Conservation (phyloP, 2,329 filamentous ascomycete genomes). For the Microdochium nivale region DNA sequence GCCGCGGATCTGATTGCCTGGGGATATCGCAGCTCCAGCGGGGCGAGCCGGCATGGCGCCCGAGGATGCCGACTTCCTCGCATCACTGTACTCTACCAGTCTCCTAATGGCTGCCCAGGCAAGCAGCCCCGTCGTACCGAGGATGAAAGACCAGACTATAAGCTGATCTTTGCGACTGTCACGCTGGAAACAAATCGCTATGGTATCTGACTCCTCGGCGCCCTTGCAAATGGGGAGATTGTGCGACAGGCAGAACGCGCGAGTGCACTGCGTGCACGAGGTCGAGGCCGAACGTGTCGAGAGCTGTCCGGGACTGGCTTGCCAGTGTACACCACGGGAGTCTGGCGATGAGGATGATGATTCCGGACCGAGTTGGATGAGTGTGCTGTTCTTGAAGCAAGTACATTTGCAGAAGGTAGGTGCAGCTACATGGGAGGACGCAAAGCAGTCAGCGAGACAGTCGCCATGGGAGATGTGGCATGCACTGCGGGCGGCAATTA, state of each 20-base stretch:
- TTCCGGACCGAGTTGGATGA: constrained; percentile 48
- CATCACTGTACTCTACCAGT: constrained; percentile 31
- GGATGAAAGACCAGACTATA: constrained; percentile 56
- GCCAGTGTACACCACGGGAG: constrained; percentile 6
- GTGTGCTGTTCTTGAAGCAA: constrained; percentile 61
- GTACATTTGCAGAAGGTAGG: constrained; percentile 64
- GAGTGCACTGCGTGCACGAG: constrained; percentile 54
- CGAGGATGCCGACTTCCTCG: constrained; percentile 4
- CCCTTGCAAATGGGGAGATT: constrained; percentile 54
- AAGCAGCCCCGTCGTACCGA: constrained; percentile 48
- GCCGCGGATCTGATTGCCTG: not conserved
- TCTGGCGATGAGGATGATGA: constrained; percentile 15
- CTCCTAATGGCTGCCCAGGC: constrained; percentile 50
- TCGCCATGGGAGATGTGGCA: not conserved
- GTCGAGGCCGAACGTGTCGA: constrained; percentile 27
- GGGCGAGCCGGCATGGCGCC: not conserved
- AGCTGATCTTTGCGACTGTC: constrained; percentile 59
- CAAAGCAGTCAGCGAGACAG: constrained; percentile 10
- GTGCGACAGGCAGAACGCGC: constrained; percentile 53
- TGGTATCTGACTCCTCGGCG: constrained; percentile 52
- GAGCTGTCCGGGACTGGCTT: constrained; percentile 4
- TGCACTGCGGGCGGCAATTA: not conserved
- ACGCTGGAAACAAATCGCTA: constrained; percentile 57
- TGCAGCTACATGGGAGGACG: constrained; percentile 31
- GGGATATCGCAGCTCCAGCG: not conserved